Conservation (phyloP, 331 rosid species). For the Spiraea crenata region DNA sequence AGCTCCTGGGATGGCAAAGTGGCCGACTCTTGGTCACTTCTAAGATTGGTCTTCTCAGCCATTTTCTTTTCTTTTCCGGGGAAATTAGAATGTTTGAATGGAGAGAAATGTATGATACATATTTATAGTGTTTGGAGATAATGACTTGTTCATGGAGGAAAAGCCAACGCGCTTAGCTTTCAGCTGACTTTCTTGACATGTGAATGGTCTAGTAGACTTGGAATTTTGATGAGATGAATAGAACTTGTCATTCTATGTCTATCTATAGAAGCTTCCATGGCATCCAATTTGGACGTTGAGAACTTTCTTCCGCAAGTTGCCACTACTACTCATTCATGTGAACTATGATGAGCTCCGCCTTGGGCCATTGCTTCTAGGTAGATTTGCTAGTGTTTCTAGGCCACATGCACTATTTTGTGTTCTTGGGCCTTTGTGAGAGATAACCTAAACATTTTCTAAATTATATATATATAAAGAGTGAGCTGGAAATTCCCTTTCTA, state of each 20-base stretch:
- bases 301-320: background rate
- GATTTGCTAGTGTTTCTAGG: too few relatives aligned
- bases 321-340: too few relatives aligned
- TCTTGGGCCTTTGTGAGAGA: too few relatives aligned
- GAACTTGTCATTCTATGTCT: background rate
- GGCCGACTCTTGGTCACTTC: conserved; percentile 14
- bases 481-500: too few relatives aligned
- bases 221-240: background rate
- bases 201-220: background rate
- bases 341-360: too few relatives aligned
- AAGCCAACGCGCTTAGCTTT: background rate
- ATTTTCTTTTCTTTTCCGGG: background rate
- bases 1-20: conserved; percentile 8
- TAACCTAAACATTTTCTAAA: too few relatives aligned
- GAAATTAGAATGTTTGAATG: background rate
- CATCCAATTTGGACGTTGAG: background rate
- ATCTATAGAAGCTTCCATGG: background rate
- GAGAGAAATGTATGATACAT: background rate
- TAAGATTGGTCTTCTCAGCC: conserved; percentile 15
- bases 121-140: background rate
- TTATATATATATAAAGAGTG: too few relatives aligned
- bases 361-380: too few relatives aligned
- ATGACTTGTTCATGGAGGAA: background rate
- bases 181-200: background rate
- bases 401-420: too few relatives aligned